Base-by-base conservation (phyloP, 805 yeast species). In the Ogataea trehaloabstinens region DNA sequence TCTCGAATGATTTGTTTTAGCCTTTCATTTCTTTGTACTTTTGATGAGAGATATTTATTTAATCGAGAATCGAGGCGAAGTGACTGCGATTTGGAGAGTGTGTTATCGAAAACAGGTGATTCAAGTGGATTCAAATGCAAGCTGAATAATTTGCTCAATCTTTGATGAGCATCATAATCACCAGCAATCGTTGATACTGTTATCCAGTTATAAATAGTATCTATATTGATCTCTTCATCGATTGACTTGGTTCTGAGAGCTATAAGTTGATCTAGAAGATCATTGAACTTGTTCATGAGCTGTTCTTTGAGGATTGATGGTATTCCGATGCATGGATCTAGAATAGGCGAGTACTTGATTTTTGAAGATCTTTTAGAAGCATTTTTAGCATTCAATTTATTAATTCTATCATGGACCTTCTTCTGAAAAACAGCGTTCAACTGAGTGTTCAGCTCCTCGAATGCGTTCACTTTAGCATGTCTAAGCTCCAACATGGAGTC, bases 271-370 rank as follows among this genome's bases (percentile, higher is more conserved):
- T 56, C 61, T 3, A 58, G 34, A 5, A 55, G 15, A 4, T 22
- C 19, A 29, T 58, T 49, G 8, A 60, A 15, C 17, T 44, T 55
- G 4, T 35, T 18, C 4, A 43, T 5, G 4, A 56, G 20, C 12
- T 48, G 39, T 13, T 30, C 24, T 25, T 48, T 45, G 6, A 49
- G 24, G n/a, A 24, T 31, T 2, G 10, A 19, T 2, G 55, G 51
- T 4, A 59, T 24, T 12, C 38, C 37, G 3, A 56, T 40, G 0
- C 53, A 53, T 3, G 59, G 57, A 8, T 58, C 60, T 5, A 57
- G 29, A 10, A 51, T 35, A 3, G 60, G 56, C 8, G 31, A 13
- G 25, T 31, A 41, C 24, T 41, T 44, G 30, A 31, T 35, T 19
- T 19, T 36, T 13, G 38, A 24, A n/a, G 28, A 22, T 21, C 33